Base-by-base conservation (phyloP, 768 basidiomycete species). In the Boletus pseudo-olivaceus region DNA sequence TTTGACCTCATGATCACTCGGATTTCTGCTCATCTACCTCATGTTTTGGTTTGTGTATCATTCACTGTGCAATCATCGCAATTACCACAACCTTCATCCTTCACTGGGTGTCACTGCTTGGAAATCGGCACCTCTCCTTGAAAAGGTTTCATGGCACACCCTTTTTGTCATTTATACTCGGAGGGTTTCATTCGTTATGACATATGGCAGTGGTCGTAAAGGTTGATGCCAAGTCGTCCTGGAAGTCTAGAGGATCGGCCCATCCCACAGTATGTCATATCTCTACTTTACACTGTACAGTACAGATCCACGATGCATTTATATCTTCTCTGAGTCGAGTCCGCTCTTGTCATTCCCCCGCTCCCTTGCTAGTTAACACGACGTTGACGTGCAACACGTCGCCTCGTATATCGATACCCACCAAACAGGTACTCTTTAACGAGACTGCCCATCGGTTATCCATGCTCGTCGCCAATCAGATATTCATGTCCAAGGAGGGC, bases 341-440 rank as follows among this genome's bases (percentile, higher is more conserved):
- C 29, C 29, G 8, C 5, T 29, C 29, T 29, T 7, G 29, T 29
- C 6, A 29, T 29, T 29, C 5, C 6, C 29, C 29, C 29, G 5
- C 3, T 29, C 29, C 29, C 29, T 29, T 29, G 29, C 4, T 7
- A 7, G 29, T 29, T 5, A 29, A 29, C 29, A 29, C 29, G 29
- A 29, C 29, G 8, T 29, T 5, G 43, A 14, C 4, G 23, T 41
- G 29, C 27, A 33, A 41, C 27, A 7, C 41, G 29, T 48, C 3
- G 17, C 15, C n/a, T 10, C 3, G 11, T 8, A 19, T 23, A 39
- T 40, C 9, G 8, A 27, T 30, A 54, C 63, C 10, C 57, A 89
- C 93, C 93, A 40, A 96, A 79, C 3, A 95, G 74, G 71, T 93
- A 95, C 61, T 85, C 86, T 58, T 93, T 77, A 30, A 95, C 87